A percentile compares a stretch with the other conserved stretches of the same genome.
Conservation (phyloP, 2,329 filamentous ascomycete species). For the Aspergillus aculeatinus region DNA sequence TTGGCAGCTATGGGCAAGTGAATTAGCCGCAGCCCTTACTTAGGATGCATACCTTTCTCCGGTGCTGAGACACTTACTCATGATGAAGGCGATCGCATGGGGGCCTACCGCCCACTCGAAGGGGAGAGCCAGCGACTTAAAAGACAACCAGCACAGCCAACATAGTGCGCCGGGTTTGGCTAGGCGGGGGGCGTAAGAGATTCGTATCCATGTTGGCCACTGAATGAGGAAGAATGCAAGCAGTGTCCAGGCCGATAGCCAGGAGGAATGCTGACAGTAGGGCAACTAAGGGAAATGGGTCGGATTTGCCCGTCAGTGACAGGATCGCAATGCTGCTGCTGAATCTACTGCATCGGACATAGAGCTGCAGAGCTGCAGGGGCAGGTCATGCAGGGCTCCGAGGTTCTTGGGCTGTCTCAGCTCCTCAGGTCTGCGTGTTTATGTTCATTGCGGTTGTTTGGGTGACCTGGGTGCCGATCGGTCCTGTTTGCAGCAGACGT, state of each 20-base stretch:
- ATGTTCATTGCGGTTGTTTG: neutral
- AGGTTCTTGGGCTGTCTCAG: neutral
- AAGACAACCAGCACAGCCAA: neutral
- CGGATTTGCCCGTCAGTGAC: conserved; percentile 1
- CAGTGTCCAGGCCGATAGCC: neutral
- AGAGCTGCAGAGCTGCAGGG: neutral
- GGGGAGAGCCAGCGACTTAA: conserved; percentile 4
- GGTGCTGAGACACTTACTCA: conserved; percentile 1
- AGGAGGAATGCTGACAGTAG: conserved; percentile 7
- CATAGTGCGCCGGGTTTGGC: neutral
- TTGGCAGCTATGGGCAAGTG: conserved; percentile 21
- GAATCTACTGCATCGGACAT: neutral
- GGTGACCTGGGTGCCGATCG: neutral
- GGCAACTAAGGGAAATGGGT: neutral
- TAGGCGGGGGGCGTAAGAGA: neutral
- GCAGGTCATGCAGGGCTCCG: neutral
- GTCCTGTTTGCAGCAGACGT: neutral
- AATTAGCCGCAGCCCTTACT: neutral
- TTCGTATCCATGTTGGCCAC: neutral
- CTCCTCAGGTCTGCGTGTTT: neutral
- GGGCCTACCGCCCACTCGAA: neutral
- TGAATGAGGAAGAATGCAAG: conserved; percentile 5
- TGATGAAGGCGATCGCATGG: neutral
- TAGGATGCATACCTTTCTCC: neutral
- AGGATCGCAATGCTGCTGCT: neutral